Evolutionary conservation across 1,284 basidiomycete species (phyloP).

Genomic region (Ceratobasidium sp.): DNA sequence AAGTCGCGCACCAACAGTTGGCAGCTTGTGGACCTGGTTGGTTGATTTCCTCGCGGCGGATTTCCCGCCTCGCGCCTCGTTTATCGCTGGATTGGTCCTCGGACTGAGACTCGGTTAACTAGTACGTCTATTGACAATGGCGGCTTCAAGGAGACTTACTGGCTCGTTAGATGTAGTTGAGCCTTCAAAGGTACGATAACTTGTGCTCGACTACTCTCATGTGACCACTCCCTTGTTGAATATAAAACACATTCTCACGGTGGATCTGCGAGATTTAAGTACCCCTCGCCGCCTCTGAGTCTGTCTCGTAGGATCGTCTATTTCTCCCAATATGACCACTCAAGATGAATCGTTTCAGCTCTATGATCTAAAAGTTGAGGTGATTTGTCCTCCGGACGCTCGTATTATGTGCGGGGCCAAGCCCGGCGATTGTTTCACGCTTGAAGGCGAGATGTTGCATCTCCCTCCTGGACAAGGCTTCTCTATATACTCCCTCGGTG

Average conservation of each 20-base stretch:
- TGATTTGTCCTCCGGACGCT: constrained; percentile 46
- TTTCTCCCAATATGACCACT: neutral
- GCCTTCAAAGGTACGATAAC: neutral
- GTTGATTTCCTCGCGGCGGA: constrained; percentile 92
- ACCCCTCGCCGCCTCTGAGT: too few species aligned
- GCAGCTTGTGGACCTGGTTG: constrained; percentile 77
- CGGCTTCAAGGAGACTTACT: too few species aligned
- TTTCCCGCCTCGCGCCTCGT: constrained; percentile 88
- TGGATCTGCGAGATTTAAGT: constrained; percentile 22
- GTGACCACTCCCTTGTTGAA: neutral
- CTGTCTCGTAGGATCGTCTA: neutral
- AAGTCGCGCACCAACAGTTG: constrained; percentile 71
- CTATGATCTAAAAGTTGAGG: constrained; percentile 49
- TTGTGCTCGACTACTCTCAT: neutral
- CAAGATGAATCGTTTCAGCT: constrained; percentile 46
- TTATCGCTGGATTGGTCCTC: constrained; percentile 76
- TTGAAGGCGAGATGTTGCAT: constrained; percentile 72
- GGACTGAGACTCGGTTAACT: constrained; percentile 74
- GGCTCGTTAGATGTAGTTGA: too few species aligned
- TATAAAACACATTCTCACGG: constrained; percentile 31
- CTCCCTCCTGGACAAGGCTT: constrained; percentile 72
- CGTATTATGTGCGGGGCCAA: constrained; percentile 64
- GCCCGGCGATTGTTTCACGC: constrained; percentile 70
- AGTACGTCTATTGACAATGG: neutral
- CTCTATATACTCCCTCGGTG: constrained; percentile 75